These are phyloP conservation scores for Aspergillus sp. DNA, from an alignment of 2,329 filamentous ascomycete species.

Conservation along the genomic window DNA sequence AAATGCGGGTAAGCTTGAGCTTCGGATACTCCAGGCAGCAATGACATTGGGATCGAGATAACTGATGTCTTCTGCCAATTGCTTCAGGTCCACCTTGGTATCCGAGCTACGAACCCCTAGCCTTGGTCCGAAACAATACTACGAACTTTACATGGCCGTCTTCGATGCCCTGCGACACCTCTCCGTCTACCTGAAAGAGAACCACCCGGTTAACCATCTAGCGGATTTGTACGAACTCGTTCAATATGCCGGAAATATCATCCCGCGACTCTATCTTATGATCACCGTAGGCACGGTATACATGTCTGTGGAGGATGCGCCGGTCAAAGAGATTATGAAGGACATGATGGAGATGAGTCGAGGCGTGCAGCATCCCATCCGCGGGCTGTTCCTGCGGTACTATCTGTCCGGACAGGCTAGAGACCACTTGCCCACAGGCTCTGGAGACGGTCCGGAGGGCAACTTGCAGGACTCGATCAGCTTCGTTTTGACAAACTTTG, in stretches of 20 bases:
- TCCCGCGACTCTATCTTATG: slow-evolving; percentile 96
- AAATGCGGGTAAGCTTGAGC: slow-evolving; percentile 84
- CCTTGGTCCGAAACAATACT: slow-evolving; percentile 98
- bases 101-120: slow-evolving; percentile 98
- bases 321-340: slow-evolving; percentile 99
- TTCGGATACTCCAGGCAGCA: slow-evolving; percentile 28
- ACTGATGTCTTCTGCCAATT: slow-evolving; percentile 21
- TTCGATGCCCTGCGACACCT: slow-evolving; percentile 97
- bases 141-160: slow-evolving; percentile 98
- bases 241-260: slow-evolving; percentile 97
- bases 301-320: slow-evolving; percentile 97
- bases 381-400: slow-evolving; percentile 91
- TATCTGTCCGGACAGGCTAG: slow-evolving; percentile 94
- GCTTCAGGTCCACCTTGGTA: slow-evolving; percentile 82
- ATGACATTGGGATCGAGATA: slow-evolving; percentile 13
- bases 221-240: slow-evolving; percentile 97
- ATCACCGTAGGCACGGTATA: slow-evolving; percentile 98
- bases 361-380: slow-evolving; percentile 94
- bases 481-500: slow-evolving; percentile 97
- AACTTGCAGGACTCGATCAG: slow-evolving; percentile 97
- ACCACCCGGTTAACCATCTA: slow-evolving; percentile 95
- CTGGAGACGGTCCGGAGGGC: slow-evolving; percentile 87
- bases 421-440: slow-evolving; percentile 79
- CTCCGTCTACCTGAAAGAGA: slow-evolving; percentile 93
- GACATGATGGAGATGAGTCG: slow-evolving; percentile 99